Percentiles rank a stretch among this genome's conserved stretches.
phyloP scores from a whole-genome alignment of 1,284 basidiomycete genomes.

The Filobasidium uniguttulatum region DNA sequence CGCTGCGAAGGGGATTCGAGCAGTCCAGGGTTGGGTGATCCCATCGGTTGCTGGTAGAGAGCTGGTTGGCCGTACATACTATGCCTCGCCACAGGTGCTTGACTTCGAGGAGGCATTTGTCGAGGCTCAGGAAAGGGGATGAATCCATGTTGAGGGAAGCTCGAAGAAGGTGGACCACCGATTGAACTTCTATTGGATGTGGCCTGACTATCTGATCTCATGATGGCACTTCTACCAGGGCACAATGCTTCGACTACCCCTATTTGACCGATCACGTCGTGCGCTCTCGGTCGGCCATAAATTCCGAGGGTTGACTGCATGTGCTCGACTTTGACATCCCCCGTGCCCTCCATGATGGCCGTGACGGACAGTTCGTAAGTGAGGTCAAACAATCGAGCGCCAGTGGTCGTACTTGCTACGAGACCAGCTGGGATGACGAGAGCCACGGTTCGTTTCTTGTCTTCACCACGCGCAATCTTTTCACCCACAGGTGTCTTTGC shows the following conservation, averaged over 20 bases:
- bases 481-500: constrained; percentile 50
- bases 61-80: background rate
- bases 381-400: constrained; percentile 65
- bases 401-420: constrained; percentile 61
- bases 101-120: background rate
- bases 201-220: background rate
- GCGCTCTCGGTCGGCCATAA: constrained; percentile 22
- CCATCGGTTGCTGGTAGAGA: background rate
- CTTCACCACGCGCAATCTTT: constrained; percentile 53
- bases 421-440: constrained; percentile 53
- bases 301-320: constrained; percentile 40
- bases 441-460: constrained; percentile 54
- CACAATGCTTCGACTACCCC: constrained; percentile 27
- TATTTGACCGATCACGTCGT: constrained; percentile 30
- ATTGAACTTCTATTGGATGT: background rate
- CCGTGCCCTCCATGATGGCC: constrained; percentile 55
- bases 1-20: background rate
- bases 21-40: background rate
- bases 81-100: background rate
- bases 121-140: constrained; percentile 7
- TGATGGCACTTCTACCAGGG: constrained; percentile 2
- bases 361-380: constrained; percentile 61
- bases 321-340: constrained; percentile 50
- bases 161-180: background rate
- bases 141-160: constrained; percentile 1